These are phyloP conservation scores for Sherardia arvensis DNA, from an alignment of 257 asterid species.

Conservation along the genomic window DNA sequence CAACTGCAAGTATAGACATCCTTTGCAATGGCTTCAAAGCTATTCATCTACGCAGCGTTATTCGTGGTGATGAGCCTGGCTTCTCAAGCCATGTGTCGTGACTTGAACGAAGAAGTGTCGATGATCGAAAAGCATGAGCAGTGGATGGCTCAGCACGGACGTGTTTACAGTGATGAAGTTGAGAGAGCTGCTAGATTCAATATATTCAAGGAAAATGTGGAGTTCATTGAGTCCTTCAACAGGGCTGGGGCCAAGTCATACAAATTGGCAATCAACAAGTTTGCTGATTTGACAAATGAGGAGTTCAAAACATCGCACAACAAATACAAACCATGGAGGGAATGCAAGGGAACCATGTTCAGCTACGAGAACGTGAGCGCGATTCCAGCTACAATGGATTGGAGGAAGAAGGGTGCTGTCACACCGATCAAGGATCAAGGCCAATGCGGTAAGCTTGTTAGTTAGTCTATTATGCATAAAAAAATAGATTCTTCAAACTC, in stretches of 20 bases:
- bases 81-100: neutral
- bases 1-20: too few relatives aligned
- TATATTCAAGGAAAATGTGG: constrained; percentile 8
- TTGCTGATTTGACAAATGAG: constrained; percentile 5
- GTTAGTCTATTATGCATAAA: too few relatives aligned
- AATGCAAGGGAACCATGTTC: constrained; percentile 2
- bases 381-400: neutral
- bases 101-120: neutral
- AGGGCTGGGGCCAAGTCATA: constrained; percentile 2
- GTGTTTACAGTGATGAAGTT: neutral
- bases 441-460: neutral
- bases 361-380: neutral
- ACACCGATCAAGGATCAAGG: constrained; percentile 5
- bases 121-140: constrained; percentile 3
- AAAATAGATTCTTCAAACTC: too few relatives aligned
- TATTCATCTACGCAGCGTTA: neutral
- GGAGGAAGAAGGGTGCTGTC: constrained; percentile 8
- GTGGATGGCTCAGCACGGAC: constrained; percentile 6
- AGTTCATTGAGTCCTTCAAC: constrained; percentile 10
- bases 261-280: neutral
- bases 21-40: neutral
- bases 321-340: constrained; percentile 8
- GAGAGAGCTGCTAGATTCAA: constrained; percentile 1
- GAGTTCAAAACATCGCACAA: constrained; percentile 10
- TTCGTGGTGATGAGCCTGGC: neutral